Evolutionary conservation across 345 rosid species (phyloP), one percentile per base, ranked within the genome.

Genomic region (Aquilaria malaccensis): DNA sequence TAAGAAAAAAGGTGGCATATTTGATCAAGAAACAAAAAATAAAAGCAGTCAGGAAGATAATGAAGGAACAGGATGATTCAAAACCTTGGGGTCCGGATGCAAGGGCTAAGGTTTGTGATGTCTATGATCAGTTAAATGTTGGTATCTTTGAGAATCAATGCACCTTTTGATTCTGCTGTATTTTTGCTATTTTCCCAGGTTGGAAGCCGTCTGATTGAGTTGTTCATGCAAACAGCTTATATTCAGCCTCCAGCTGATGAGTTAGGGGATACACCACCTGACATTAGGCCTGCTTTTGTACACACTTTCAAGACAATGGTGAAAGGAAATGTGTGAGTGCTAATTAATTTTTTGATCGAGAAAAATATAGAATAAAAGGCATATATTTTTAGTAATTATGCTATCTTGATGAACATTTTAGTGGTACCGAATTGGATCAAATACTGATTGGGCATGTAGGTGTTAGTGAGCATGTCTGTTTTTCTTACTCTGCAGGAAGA

Each of bases 121-220:
- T 67, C 70, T 37, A 4, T 37, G 3, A 37, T 37, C 43, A 3
- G 43, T 65, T 22, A 22, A 22, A 22, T 22, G 22, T 22, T 63
- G 53, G 59, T 30, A 47, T 60, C 54, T 43, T 57, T 62, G 22
- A 52, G 64, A 58, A 49, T 10, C n/a, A 52, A 46, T 33, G 57
- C 46, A 1, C 30, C 64, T 33, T 33, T 70, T 51, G 13, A 11
- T 33, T 52, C 52, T 49, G 13, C 52, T 49, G 13, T 57, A 33
- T 41, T 52, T 15, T 46, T 14, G 65, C 61, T 62, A 41, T 59
- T 61, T 55, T 73, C 65, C 55, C 71, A 94, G 99, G 97, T 94
- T 76, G 99, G 99, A 66, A 85, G 96, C 72, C 89, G 87, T 37
- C 81, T 95, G 30, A 83, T 95, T 66, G 97, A 91, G 66, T 75